Evolutionary conservation across 2,329 filamentous ascomycete species (phyloP).

Genomic region (Cadophora luteo-olivacea): DNA sequence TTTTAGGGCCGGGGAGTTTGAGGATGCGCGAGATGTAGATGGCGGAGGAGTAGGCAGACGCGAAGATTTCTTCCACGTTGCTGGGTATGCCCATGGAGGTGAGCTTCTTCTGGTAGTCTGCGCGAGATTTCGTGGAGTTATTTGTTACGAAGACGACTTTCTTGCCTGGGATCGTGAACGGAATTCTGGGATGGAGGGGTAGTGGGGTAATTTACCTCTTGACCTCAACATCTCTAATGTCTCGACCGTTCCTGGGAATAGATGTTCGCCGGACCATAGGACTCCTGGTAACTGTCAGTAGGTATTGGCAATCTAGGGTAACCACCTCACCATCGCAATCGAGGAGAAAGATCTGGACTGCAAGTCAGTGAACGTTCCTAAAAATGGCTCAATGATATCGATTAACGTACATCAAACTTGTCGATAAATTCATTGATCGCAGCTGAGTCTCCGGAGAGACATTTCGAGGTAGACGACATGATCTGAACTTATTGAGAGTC

Average conservation of each 20-base stretch:
- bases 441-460: constrained; percentile 80
- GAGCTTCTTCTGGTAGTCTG: constrained; percentile 93
- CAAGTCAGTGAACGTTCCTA: constrained; percentile 34
- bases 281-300: constrained; percentile 67
- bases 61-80: constrained; percentile 89
- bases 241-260: constrained; percentile 85
- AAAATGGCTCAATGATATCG: constrained; percentile 28
- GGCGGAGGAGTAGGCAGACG: constrained; percentile 87
- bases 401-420: constrained; percentile 83
- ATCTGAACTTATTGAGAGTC: background rate
- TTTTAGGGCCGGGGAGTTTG: constrained; percentile 75
- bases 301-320: constrained; percentile 7
- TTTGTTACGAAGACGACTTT: constrained; percentile 96
- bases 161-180: constrained; percentile 67
- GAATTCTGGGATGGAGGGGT: constrained; percentile 11
- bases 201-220: constrained; percentile 58
- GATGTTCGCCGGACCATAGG: constrained; percentile 92
- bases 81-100: constrained; percentile 80
- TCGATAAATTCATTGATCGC: constrained; percentile 85
- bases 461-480: constrained; percentile 51
- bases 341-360: constrained; percentile 80
- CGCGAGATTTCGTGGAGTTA: constrained; percentile 95
- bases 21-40: constrained; percentile 97
- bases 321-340: constrained; percentile 85
- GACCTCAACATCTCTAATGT: constrained; percentile 83